Conservation (phyloP, 495 filamentous ascomycete species). For the Penicillium coffeae region DNA sequence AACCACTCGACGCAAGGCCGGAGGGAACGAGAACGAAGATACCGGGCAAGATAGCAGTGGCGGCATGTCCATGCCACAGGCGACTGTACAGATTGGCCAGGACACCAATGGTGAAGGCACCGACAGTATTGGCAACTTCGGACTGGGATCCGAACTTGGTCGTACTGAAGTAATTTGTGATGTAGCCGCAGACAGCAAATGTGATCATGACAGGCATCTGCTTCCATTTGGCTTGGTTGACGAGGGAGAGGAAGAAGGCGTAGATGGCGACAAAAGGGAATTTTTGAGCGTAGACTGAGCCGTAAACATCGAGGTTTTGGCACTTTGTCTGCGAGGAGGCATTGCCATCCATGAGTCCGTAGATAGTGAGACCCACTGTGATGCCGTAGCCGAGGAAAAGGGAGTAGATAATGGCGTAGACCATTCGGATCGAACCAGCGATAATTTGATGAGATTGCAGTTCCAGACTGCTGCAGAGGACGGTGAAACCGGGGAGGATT, state of each 20-base stretch:
- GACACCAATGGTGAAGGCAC: conserved; percentile 81
- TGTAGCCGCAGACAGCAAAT: conserved; percentile 77
- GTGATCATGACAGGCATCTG: conserved; percentile 82
- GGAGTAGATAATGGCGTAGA: conserved; percentile 92
- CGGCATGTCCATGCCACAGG: conserved; percentile 76
- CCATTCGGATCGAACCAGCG: conserved; percentile 89
- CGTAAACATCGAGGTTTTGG: conserved; percentile 48
- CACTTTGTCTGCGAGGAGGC: conserved; percentile 71
- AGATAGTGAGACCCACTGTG: conserved; percentile 86
- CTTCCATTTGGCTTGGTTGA: conserved; percentile 89
- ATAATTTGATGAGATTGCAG: conserved; percentile 84
- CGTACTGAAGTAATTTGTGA: conserved; percentile 78
- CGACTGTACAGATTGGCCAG: conserved; percentile 85
- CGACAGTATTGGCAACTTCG: conserved; percentile 80
- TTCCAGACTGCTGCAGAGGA: conserved; percentile 79
- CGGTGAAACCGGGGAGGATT: conserved; percentile 86
- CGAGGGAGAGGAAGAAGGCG: conserved; percentile 72
- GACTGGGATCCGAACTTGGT: conserved; percentile 67
- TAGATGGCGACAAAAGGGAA: conserved; percentile 69
- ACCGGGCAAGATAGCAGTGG: conserved; percentile 83
- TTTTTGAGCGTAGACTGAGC: conserved; percentile 41
- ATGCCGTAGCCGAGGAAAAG: conserved; percentile 94
- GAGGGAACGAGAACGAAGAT: conserved; percentile 95
- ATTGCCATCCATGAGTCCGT: conserved; percentile 72
- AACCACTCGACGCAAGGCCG: conserved; percentile 78